These are phyloP conservation scores for Tetrastigma voinierianum DNA, from an alignment of 164 flowering plant genomes.

Conservation along the genomic window DNA sequence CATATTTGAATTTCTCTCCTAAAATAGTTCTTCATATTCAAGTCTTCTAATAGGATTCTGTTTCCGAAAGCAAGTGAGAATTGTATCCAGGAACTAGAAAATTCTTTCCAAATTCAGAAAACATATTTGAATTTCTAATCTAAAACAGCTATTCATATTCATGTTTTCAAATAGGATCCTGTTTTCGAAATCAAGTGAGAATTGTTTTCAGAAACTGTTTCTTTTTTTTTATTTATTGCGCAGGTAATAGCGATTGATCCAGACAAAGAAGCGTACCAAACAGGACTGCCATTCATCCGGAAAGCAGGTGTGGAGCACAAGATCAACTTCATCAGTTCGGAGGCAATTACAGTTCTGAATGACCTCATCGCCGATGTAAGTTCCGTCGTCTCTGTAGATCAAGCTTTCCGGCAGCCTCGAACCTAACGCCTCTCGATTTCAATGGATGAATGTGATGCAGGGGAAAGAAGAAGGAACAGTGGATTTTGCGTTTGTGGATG, in stretches of 20 bases:
- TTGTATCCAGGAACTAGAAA: too few species aligned
- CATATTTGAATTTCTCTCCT: too few species aligned
- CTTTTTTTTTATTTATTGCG: too few species aligned
- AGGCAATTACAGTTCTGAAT: constrained; percentile 24
- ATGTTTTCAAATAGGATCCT: too few species aligned
- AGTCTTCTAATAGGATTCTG: too few species aligned
- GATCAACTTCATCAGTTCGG: constrained; percentile 36
- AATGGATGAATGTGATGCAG: constrained; percentile 5
- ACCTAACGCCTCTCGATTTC: not conserved
- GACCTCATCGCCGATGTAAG: constrained; percentile 31
- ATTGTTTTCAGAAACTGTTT: not conserved
- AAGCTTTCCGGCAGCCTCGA: not conserved
- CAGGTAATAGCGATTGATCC: constrained; percentile 43
- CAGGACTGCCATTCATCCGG: constrained; percentile 36
- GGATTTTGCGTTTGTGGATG: constrained; percentile 34
- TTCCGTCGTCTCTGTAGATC: not conserved
- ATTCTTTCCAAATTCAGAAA: too few species aligned
- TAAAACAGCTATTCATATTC: too few species aligned
- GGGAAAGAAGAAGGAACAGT: constrained; percentile 6
- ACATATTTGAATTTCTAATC: too few species aligned
- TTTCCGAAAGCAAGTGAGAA: too few species aligned
- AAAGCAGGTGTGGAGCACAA: constrained; percentile 41
- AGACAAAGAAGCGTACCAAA: constrained; percentile 22
- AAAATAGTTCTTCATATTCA: too few species aligned
- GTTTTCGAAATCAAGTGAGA: too few species aligned